Conservation (phyloP, 1,139 yeast genomes). For the Suhomyces maxii region DNA sequence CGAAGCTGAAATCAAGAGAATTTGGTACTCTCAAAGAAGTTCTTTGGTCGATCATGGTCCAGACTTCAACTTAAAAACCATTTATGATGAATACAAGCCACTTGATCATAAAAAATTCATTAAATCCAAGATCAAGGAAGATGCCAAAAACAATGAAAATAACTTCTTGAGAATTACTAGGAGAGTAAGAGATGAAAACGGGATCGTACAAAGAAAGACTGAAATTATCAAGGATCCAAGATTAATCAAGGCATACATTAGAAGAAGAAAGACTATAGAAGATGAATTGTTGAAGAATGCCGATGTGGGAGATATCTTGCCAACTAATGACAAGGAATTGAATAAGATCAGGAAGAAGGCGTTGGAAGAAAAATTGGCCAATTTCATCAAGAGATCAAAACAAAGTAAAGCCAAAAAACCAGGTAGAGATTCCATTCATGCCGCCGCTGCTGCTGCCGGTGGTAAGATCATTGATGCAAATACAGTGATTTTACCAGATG, state of each 20-base stretch:
- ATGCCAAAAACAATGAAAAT: constrained; percentile 34
- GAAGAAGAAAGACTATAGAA: constrained; percentile 74
- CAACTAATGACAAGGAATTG: constrained; percentile 84
- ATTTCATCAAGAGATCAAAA: constrained; percentile 67
- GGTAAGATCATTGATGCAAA: constrained; percentile 43
- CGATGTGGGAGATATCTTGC: constrained; percentile 68
- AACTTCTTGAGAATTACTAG: constrained; percentile 75
- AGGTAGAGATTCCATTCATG: constrained; percentile 39
- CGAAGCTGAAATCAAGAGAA: constrained; percentile 84
- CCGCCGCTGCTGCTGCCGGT: constrained; percentile 52
- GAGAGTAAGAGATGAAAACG: constrained; percentile 79
- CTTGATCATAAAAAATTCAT: constrained; percentile 35
- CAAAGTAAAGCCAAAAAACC: constrained; percentile 45
- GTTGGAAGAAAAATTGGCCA: constrained; percentile 82
- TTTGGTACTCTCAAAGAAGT: constrained; percentile 86
- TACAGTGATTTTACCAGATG: constrained; percentile 47
- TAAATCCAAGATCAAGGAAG: constrained; percentile 34
- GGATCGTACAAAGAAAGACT: constrained; percentile 78
- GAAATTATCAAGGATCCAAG: constrained; percentile 83
- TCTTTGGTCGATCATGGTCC: constrained; percentile 51
- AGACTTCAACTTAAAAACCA: constrained; percentile 22
- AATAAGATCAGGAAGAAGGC: constrained; percentile 77
- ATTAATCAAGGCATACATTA: constrained; percentile 82
- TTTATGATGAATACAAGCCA: constrained; percentile 44
- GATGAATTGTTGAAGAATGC: constrained; percentile 58